Evolutionary conservation across 805 yeast species (phyloP).

Genomic region (Saccharomycopsis fibuligera): DNA sequence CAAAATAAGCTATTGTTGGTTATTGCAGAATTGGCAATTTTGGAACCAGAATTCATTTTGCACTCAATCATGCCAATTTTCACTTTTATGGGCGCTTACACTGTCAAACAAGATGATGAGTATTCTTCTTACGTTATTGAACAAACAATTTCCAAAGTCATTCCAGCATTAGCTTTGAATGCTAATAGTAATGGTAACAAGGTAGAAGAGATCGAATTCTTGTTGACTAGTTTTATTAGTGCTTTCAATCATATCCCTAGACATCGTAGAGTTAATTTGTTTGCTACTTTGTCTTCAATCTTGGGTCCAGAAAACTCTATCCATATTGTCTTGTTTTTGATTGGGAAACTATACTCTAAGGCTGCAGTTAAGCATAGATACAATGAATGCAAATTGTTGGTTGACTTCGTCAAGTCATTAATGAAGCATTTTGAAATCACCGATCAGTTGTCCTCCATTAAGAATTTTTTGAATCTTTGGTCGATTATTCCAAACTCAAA

Average conservation of each 20-base stretch:
- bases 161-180: conserved; percentile 73
- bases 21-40: conserved; percentile 77
- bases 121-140: conserved; percentile 89
- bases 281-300: conserved; percentile 69
- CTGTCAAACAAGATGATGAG: conserved; percentile 94
- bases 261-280: conserved; percentile 86
- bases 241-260: conserved; percentile 95
- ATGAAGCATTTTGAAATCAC: conserved; percentile 58
- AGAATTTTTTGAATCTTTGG: conserved; percentile 45
- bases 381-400: conserved; percentile 58
- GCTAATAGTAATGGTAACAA: conserved; percentile 37
- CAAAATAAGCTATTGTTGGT: conserved; percentile 84
- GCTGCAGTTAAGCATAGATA: conserved; percentile 48
- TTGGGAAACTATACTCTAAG: conserved; percentile 71
- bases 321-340: conserved; percentile 65
- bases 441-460: conserved; percentile 58
- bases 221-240: conserved; percentile 83
- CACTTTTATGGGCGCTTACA: conserved; percentile 98
- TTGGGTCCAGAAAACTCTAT: conserved; percentile 62
- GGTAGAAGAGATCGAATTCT: conserved; percentile 69
- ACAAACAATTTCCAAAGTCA: conserved; percentile 81
- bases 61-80: conserved; percentile 99
- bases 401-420: conserved; percentile 69
- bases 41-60: conserved; percentile 84
- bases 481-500: conserved; percentile 30